Evolutionary conservation across 306 rosid species (phyloP), one percentile per base, ranked within the genome.

Genomic region (Glycine tomentella): DNA sequence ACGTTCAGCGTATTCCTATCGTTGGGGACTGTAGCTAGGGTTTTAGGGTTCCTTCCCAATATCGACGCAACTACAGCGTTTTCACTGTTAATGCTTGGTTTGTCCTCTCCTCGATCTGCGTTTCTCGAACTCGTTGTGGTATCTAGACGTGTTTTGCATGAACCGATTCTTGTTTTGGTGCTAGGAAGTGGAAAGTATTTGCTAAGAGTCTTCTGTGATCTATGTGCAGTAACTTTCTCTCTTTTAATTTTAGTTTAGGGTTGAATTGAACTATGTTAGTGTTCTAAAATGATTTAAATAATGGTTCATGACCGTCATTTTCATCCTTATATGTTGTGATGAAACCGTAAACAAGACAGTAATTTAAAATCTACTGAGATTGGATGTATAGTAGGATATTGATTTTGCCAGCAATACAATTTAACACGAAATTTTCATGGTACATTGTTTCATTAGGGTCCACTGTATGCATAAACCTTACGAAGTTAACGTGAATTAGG

Each of bases 21-120:
- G 42, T 91, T 85, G 87, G 25, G 49, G 61, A 52, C 50, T 80
- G 46, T 79, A 51, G 79, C 78, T 86, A 88, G 93, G 31, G 31
- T 12, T 17, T 12, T 14, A 38, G 89, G 79, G 53, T 83, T 56
- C 12, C 71, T 55, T 55, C 80, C 36, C 33, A 9, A 59, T 36
- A 36, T 36, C 11, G 42, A 34, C 58, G 52, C 45, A 70, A 48
- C 44, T 17, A n/a, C 51, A 57, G 59, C 38, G 31, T 1, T 69
- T 62, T 10, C 8, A 69, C 48, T 69, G 55, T 74, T 59, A 77
- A 25, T 9, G 46, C 14, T 13, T 52, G 34, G 20, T 15, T 62
- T 11, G 34, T 10, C 17, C 34, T 33, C 42, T 72, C 31, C 12
- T 13, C 67, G 86, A 75, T 74, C 75, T 71, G 75, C 25, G 13